Conservation (phyloP, 441 rosid species). For the Gossypium lobatum region DNA sequence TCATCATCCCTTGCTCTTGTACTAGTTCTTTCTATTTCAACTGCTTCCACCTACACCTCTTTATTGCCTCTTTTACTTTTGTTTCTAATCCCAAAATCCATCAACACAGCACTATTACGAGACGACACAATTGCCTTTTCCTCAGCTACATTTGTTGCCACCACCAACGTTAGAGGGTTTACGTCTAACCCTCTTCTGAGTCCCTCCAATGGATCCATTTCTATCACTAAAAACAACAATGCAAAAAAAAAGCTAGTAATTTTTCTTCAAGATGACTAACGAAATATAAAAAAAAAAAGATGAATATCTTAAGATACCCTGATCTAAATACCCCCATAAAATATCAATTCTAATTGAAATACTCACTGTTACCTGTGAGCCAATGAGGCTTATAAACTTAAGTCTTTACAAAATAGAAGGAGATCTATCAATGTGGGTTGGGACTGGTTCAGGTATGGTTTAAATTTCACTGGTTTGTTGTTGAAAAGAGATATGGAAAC, state of each 20-base stretch:
- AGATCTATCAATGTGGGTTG: constrained; percentile 38
- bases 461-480: constrained; percentile 13
- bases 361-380: constrained; percentile 31
- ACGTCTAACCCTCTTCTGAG: constrained; percentile 34
- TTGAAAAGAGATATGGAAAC: constrained; percentile 13
- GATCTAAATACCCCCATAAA: neutral
- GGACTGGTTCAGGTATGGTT: constrained; percentile 20
- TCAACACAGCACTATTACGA: constrained; percentile 56
- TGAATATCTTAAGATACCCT: too few species aligned
- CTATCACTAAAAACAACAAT: constrained; percentile 23
- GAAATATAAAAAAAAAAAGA: too few species aligned
- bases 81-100: constrained; percentile 56
- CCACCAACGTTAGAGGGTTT: constrained; percentile 32
- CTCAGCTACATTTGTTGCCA: constrained; percentile 36
- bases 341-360: neutral
- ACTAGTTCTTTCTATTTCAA: constrained; percentile 48
- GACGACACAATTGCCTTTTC: constrained; percentile 46
- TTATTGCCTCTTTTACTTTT: constrained; percentile 33
- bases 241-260: neutral
- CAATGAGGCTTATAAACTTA: constrained; percentile 51
- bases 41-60: constrained; percentile 26
- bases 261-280: neutral
- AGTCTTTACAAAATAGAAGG: constrained; percentile 56
- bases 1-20: constrained; percentile 77
- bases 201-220: constrained; percentile 30